Evolutionary conservation across 2,329 filamentous ascomycete genomes (phyloP).

Genomic region (Trichoderma harzianum): DNA sequence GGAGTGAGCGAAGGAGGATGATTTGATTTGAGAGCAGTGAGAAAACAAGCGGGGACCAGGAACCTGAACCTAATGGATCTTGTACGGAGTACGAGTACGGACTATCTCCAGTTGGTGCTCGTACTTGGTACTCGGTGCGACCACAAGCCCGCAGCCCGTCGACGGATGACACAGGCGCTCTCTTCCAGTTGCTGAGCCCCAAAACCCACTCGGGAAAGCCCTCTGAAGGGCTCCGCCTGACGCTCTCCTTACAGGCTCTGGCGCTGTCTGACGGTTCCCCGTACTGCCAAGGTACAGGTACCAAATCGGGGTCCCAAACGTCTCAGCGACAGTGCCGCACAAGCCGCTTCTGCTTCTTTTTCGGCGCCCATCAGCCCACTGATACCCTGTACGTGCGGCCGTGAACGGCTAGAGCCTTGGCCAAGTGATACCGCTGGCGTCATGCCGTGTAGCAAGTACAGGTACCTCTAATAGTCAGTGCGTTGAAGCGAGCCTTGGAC

Average conservation of each 20-base stretch:
- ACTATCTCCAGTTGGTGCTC: neutral
- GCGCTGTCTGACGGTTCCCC: neutral
- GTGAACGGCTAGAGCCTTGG: conserved; percentile 1
- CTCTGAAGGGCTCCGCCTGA: neutral
- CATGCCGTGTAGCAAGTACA: neutral
- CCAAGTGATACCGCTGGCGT: conserved; percentile 5
- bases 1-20: neutral
- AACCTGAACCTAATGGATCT: neutral
- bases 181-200: conserved; percentile 9
- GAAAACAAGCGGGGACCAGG: neutral
- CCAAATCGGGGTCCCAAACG: neutral
- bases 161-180: neutral
- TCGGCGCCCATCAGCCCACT: conserved; percentile 10
- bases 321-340: neutral
- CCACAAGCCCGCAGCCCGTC: neutral
- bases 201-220: neutral
- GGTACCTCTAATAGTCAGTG: neutral
- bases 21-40: neutral
- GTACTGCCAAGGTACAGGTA: neutral
- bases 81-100: neutral
- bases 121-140: neutral
- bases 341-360: neutral
- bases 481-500: neutral
- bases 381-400: neutral
- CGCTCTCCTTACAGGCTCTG: neutral